Evolutionary conservation across 768 basidiomycete species (phyloP).

Genomic region (Naematelia encephala): DNA sequence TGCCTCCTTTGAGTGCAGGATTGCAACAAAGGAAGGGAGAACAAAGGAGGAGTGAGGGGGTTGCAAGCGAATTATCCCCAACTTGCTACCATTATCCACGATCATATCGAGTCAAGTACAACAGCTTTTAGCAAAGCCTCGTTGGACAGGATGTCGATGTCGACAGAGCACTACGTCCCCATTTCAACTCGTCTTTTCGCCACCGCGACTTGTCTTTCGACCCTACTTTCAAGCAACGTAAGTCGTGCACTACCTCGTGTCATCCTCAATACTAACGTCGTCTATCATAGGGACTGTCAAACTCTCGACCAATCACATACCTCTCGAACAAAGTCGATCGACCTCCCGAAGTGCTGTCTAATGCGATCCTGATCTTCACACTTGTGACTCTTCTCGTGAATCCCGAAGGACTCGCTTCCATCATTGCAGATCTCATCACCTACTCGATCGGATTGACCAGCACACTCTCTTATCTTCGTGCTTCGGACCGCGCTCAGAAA

Average conservation of each 20-base stretch:
- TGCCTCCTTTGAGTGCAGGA: neutral
- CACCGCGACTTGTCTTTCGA: neutral
- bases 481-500: neutral
- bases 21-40: neutral
- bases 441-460: neutral
- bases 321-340: conserved; percentile 3
- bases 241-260: too few species aligned
- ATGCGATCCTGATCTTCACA: neutral
- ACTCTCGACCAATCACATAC: neutral
- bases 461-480: neutral
- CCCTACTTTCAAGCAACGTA: neutral
- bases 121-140: too few species aligned
- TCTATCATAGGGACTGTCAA: neutral
- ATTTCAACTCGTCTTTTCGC: neutral
- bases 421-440: neutral
- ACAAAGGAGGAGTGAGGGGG: neutral
- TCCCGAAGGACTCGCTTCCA: neutral
- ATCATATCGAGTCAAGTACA: too few species aligned
- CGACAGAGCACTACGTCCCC: neutral
- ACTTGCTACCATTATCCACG: neutral
- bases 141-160: too few species aligned
- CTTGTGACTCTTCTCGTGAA: neutral
- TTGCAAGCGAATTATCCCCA: neutral
- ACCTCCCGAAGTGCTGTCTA: conserved; percentile 3
- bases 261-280: too few species aligned